Evolutionary conservation across 208 protist species (phyloP).

Genomic region (Crithidia mellificae): DNA sequence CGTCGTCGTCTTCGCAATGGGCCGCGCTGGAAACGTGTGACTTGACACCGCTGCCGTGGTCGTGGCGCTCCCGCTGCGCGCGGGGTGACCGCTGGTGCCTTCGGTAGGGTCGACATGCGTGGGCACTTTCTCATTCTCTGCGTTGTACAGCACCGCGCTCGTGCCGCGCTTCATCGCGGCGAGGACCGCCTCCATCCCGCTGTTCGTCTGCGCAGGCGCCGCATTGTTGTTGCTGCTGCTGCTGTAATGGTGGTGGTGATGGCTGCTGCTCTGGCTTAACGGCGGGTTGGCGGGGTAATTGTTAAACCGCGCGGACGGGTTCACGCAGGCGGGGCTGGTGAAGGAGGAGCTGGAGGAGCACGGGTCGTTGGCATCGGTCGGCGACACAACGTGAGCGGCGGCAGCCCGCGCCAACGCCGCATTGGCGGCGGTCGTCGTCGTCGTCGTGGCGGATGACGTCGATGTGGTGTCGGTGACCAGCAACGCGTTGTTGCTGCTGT

Average conservation of each 20-base stretch:
- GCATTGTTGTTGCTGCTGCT: background rate
- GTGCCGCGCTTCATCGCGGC: conserved; percentile 24
- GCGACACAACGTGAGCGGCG: background rate
- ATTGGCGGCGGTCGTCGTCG: no score
- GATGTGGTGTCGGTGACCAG: background rate
- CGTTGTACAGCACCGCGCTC: conserved; percentile 8
- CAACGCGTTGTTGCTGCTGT: background rate
- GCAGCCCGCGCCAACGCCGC: background rate
- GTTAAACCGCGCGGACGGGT: conserved; percentile 11
- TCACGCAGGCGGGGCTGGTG: conserved; percentile 23
- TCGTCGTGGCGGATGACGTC: no score
- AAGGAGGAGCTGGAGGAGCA: conserved; percentile 26
- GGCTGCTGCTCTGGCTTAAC: background rate
- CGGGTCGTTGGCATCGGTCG: background rate
- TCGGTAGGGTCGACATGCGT: background rate
- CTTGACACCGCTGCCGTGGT: background rate
- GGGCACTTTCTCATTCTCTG: conserved; percentile 13
- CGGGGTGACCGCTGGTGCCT: background rate
- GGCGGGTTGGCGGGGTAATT: background rate
- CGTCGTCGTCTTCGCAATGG: conserved; percentile 10
- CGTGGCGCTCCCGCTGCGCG: background rate
- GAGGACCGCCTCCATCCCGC: conserved; percentile 17
- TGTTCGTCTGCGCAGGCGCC: background rate
- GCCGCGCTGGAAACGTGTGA: conserved; percentile 19
- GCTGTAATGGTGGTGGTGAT: conserved; percentile 1